A percentile compares a stretch with the other conserved stretches of the same genome.
phyloP scores from a whole-genome alignment of 176 grass and related monocot species.

The Hsuehochloa calcarea region DNA sequence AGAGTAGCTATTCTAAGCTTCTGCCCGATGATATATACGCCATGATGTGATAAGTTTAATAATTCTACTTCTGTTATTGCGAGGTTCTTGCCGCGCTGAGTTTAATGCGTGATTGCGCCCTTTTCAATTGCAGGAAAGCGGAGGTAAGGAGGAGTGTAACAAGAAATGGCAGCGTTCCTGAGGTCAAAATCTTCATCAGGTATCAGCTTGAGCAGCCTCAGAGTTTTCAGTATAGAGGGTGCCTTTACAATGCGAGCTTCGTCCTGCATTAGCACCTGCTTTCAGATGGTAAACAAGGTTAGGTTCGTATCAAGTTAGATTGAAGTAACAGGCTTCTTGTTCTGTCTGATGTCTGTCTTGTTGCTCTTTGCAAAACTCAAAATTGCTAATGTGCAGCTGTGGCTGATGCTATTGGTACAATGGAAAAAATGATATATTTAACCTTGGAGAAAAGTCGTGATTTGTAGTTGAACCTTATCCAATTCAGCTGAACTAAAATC shows the following conservation, averaged over 20 bases:
- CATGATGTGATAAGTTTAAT: neutral
- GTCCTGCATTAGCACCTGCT: neutral
- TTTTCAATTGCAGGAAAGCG: neutral
- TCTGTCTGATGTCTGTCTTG: neutral
- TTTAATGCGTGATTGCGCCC: neutral
- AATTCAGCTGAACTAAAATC: neutral
- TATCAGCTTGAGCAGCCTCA: neutral
- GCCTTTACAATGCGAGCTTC: neutral
- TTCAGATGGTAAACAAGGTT: neutral
- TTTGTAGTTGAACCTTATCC: neutral
- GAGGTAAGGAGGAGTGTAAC: neutral
- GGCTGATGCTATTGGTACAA: neutral
- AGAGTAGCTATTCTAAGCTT: too few relatives aligned
- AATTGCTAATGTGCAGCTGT: neutral
- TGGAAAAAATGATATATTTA: neutral
- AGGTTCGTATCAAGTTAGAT: neutral
- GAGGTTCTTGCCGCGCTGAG: neutral
- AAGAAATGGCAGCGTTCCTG: constrained; percentile 46
- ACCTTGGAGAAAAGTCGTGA: neutral
- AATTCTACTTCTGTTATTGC: neutral
- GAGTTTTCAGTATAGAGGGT: neutral
- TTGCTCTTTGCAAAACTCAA: neutral
- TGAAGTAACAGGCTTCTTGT: neutral
- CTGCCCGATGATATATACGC: neutral
- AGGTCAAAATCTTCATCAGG: constrained; percentile 56